Conservation (phyloP, 176 grass and related monocot genomes). For the Triticum urartu region DNA sequence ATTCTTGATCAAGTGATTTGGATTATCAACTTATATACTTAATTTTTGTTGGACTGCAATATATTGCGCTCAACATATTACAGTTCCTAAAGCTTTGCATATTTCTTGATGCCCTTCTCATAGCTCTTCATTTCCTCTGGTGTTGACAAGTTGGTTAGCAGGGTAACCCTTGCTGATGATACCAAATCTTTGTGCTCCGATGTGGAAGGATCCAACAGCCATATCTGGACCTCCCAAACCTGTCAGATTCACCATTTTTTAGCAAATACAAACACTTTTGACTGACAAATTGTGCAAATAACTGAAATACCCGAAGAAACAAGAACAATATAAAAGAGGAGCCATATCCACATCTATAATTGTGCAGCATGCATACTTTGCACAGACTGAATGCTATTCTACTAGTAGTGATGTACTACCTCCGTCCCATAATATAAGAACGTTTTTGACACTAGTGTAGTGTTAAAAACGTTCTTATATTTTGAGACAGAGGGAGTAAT, state of each 20-base stretch:
- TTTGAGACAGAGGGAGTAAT: not conserved
- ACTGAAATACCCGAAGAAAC: not conserved
- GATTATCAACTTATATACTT: not conserved
- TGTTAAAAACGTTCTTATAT: no score
- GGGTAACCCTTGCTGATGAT: constrained; percentile 62
- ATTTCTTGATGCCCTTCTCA: constrained; percentile 48
- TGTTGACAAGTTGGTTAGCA: constrained; percentile 48
- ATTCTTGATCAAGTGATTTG: no score
- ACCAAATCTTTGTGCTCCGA: constrained; percentile 52
- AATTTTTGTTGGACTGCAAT: not conserved
- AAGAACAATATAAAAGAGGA: not conserved
- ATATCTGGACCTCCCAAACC: constrained; percentile 79
- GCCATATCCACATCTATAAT: no score
- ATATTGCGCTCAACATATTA: not conserved
- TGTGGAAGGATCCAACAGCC: constrained; percentile 47
- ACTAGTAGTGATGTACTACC: no score
- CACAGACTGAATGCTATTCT: no score
- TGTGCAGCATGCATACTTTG: no score
- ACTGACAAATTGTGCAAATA: not conserved
- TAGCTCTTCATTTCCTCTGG: constrained; percentile 37
- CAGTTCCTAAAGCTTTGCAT: constrained; percentile 53
- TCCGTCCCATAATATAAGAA: no score
- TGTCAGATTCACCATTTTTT: not conserved
- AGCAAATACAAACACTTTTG: not conserved
- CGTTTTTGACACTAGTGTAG: no score